Evolutionary conservation across 176 grass and related monocot genomes (phyloP).

Genomic region (Urochloa ruziziensis): DNA sequence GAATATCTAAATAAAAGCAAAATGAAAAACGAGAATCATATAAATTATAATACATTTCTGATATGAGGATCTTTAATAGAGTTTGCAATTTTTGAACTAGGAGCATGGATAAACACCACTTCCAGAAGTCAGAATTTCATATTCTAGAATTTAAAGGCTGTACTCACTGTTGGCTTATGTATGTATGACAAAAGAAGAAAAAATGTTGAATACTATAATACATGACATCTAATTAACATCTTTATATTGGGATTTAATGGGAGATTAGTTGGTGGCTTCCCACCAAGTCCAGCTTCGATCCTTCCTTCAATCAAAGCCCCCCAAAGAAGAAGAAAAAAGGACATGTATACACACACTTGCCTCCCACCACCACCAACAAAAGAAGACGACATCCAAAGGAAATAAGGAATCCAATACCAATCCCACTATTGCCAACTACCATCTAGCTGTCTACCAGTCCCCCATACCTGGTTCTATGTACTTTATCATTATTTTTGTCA

Average conservation of each 20-base stretch:
- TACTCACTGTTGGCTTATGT: not conserved
- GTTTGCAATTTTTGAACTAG: not conserved
- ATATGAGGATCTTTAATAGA: not conserved
- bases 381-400: slow-evolving; percentile 10
- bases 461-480: slow-evolving; percentile 19
- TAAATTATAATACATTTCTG: no score
- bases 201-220: slow-evolving; percentile 6
- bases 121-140: not conserved
- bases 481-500: not conserved
- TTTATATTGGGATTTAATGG: not conserved
- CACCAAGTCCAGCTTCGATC: slow-evolving; percentile 40
- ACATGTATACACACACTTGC: slow-evolving; percentile 17
- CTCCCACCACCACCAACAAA: not conserved
- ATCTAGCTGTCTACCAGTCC: slow-evolving; percentile 33
- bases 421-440: slow-evolving; percentile 22
- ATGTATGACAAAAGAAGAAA: not conserved
- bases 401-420: slow-evolving; percentile 57
- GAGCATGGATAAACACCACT: not conserved
- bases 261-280: slow-evolving; percentile 43
- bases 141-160: not conserved
- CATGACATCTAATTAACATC: not conserved
- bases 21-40: no score
- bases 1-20: no score
- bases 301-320: slow-evolving; percentile 4
- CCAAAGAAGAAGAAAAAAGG: not conserved